Evolutionary conservation across 1,284 basidiomycete species (phyloP), one percentile per base, ranked within the genome.

Genomic region (Lentinula novae-zelandiae): DNA sequence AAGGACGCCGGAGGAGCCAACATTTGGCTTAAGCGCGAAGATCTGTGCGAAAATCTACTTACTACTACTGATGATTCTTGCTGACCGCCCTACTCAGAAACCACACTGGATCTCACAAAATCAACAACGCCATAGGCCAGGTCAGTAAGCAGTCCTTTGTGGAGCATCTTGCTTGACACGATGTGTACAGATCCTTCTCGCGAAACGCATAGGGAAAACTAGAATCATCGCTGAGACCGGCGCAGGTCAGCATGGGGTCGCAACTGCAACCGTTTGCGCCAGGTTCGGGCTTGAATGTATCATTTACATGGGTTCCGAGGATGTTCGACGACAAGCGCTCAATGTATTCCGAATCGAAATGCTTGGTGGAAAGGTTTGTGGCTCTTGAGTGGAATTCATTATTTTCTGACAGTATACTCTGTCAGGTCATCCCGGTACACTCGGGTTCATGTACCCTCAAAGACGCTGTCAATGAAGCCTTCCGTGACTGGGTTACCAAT

Each of bases 301-400:
- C 68, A 83, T 99, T 67, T 99, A 96, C 78, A 99, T 99, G 96
- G 97, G 97, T 59, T 87, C 93, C n/a, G 96, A 98, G 75, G 97
- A 99, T 74, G 96, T 98, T 22, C 84, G 95, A 42, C 83, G 97
- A 48, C 97, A 99, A 75, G 91, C 93, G 13, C 77, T 99, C 68
- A 99, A 99, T 76, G 97, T 98, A 34, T 98, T 98, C 86, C 85
- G 96, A 58, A 99, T 99, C 73, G 88, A 91, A 72, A 98, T 98
- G 95, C 83, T 99, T 36, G 97, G 97, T 60, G 97, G 85, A 58
- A 95, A 91, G 76, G 92, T 91, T 65, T 53, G 49, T 42, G 8
- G 53, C 53, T 13, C 53, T 40, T 53, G 31, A 17, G 44, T 50
- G 27, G 27, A 40, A 36, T 20, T 20, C 22, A 33, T n/a, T 22